Percentiles rank a stretch among this genome's conserved stretches.
phyloP scores from a whole-genome alignment of 2,329 filamentous ascomycete species.

The Aspergillus cejpii region DNA sequence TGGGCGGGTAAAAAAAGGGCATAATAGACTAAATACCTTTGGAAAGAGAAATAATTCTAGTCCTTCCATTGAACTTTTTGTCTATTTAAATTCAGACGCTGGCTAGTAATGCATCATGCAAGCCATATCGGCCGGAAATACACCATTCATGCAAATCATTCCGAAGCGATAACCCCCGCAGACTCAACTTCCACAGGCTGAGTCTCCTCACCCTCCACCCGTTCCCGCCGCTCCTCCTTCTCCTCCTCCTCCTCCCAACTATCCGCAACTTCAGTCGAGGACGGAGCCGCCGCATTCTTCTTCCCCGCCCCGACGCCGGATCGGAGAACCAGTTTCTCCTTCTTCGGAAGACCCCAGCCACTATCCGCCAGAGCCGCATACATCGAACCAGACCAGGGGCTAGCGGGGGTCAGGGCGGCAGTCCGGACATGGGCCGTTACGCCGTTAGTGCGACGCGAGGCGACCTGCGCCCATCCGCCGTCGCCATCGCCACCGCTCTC shows the following conservation, averaged over 20 bases:
- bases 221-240: conserved; percentile 33
- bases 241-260: conserved; percentile 45
- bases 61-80: too few relatives aligned
- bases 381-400: conserved; percentile 24
- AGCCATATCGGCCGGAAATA: too few relatives aligned
- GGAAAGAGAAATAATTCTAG: too few relatives aligned
- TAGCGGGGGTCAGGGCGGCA: conserved; percentile 10
- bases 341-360: conserved; percentile 17
- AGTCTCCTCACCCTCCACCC: too few relatives aligned
- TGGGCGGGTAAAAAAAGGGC: too few relatives aligned
- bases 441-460: conserved; percentile 28
- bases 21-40: too few relatives aligned
- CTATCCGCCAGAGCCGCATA: conserved; percentile 26
- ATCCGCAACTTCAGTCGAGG: conserved; percentile 34
- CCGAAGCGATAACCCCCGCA: too few relatives aligned
- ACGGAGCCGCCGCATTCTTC: conserved; percentile 19
- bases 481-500: conserved; percentile 19
- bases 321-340: conserved; percentile 31
- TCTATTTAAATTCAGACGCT: too few relatives aligned
- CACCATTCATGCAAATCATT: too few relatives aligned
- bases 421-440: too few relatives aligned
- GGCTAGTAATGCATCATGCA: too few relatives aligned
- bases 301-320: conserved; percentile 32
- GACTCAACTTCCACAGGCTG: too few relatives aligned
- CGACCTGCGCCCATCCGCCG: conserved; percentile 39